Evolutionary conservation across 257 asterid species (phyloP).

Genomic region (Nicotiana tomentosiformis): DNA sequence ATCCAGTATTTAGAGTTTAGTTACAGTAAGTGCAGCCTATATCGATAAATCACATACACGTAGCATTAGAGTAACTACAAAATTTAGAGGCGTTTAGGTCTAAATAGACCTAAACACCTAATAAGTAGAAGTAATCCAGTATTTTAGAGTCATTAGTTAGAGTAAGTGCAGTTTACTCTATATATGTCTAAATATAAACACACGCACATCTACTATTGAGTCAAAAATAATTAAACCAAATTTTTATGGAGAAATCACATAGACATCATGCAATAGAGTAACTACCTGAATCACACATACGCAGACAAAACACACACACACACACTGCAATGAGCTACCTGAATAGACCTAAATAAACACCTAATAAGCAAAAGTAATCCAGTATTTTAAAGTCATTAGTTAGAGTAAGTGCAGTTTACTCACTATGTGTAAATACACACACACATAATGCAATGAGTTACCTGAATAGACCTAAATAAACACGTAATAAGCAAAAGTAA

Average conservation of each 20-base stretch:
- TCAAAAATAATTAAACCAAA: not conserved
- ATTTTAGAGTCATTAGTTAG: not conserved
- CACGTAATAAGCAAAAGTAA: not conserved
- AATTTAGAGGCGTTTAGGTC: not conserved
- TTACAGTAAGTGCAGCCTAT: not conserved
- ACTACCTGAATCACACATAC: no score
- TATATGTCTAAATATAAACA: no score
- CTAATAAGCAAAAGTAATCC: not conserved
- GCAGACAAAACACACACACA: no score
- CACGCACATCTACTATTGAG: no score
- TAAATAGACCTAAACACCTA: not conserved
- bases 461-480: not conserved
- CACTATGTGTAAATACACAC: no score
- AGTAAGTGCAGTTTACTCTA: not conserved
- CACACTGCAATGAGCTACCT: not conserved
- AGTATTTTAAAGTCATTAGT: not conserved
- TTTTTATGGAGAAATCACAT: not conserved
- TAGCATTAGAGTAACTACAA: no score
- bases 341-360: not conserved
- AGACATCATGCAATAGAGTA: not conserved
- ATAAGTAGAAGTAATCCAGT: not conserved
- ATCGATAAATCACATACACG: no score
- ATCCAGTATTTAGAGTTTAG: not conserved
- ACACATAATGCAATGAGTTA: not conserved
- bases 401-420: not conserved